Conservation (phyloP, 768 basidiomycete genomes). For the Russula foetens region DNA sequence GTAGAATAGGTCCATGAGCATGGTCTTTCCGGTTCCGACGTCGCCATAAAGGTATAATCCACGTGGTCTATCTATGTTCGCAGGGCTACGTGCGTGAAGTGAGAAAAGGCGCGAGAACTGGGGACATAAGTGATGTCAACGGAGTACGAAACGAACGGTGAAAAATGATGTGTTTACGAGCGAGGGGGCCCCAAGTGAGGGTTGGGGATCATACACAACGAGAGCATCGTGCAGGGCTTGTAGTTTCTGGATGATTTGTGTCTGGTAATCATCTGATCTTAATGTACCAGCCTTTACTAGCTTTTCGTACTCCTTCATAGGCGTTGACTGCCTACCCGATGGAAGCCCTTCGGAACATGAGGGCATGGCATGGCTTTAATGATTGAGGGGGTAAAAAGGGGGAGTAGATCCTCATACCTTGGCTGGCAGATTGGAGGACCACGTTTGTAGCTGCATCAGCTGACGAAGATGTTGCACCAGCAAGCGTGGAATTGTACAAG, state of each 20-base stretch:
- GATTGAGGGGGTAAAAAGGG: too few relatives aligned
- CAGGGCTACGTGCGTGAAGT: conserved; percentile 10
- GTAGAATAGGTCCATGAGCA: conserved; percentile 99
- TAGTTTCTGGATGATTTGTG: conserved; percentile 72
- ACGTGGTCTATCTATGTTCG: conserved; percentile 33
- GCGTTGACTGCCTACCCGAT: conserved; percentile 16
- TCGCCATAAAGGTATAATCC: conserved; percentile 94
- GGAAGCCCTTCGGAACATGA: neutral
- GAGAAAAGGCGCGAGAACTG: conserved; percentile 17
- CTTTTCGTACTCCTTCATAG: conserved; percentile 36
- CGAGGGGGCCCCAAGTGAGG: conserved; percentile 27
- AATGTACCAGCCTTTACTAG: conserved; percentile 47
- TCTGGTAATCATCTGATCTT: conserved; percentile 75
- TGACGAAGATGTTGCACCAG: neutral
- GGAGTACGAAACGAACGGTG: neutral
- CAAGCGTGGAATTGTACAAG: conserved; percentile 4
- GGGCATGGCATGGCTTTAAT: neutral
- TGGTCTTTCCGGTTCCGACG: conserved; percentile 95
- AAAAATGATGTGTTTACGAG: conserved; percentile 24
- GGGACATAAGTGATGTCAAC: neutral
- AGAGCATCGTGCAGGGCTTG: conserved; percentile 74
- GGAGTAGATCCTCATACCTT: neutral
- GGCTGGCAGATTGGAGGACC: neutral
- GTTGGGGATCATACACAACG: conserved; percentile 56
- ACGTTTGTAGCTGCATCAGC: neutral